A percentile compares a stretch with the other conserved stretches of the same genome.
These are phyloP conservation scores for Gentiana macrophylla DNA, from an alignment of 257 asterid species.

Conservation along the genomic window DNA sequence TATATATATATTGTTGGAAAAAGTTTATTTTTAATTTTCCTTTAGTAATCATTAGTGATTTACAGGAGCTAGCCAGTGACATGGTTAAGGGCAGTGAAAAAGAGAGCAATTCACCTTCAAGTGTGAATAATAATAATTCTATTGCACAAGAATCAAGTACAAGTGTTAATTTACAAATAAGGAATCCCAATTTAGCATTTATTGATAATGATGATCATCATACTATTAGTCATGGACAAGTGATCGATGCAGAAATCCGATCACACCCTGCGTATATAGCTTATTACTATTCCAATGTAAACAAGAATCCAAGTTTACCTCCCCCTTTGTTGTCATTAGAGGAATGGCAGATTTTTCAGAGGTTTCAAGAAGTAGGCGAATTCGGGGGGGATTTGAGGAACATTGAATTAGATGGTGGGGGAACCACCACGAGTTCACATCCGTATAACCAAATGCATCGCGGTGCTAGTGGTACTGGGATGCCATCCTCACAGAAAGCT, in stretches of 20 bases:
- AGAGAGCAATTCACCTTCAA: slow-evolving; percentile 10
- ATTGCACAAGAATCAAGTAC: slow-evolving; percentile 33
- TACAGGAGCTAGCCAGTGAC: slow-evolving; percentile 3
- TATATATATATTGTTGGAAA: no score
- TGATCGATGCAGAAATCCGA: slow-evolving; percentile 64
- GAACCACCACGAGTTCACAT: slow-evolving; percentile 12
- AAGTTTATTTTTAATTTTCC: no score
- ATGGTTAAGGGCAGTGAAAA: slow-evolving; percentile 13
- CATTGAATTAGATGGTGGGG: slow-evolving; percentile 23
- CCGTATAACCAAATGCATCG: slow-evolving; percentile 36
- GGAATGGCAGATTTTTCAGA: slow-evolving; percentile 72
- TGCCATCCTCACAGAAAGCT: slow-evolving; percentile 24
- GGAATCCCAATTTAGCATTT: slow-evolving; percentile 27
- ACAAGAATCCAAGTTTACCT: slow-evolving; percentile 78
- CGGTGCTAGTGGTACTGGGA: not conserved
- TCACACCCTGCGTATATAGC: slow-evolving; percentile 69
- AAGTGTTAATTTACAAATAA: slow-evolving; percentile 30
- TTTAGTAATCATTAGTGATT: no score
- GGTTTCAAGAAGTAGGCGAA: slow-evolving; percentile 42
- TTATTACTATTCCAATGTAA: slow-evolving; percentile 66
- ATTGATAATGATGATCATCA: not conserved
- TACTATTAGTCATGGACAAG: slow-evolving; percentile 12
- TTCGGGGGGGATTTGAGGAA: slow-evolving; percentile 17
- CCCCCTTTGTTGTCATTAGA: slow-evolving; percentile 72
- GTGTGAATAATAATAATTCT: slow-evolving; percentile 11